A percentile compares a stretch with the other conserved stretches of the same genome.
Conservation (phyloP, 352 stramenopile genomes). For the Pythium brassicae region DNA sequence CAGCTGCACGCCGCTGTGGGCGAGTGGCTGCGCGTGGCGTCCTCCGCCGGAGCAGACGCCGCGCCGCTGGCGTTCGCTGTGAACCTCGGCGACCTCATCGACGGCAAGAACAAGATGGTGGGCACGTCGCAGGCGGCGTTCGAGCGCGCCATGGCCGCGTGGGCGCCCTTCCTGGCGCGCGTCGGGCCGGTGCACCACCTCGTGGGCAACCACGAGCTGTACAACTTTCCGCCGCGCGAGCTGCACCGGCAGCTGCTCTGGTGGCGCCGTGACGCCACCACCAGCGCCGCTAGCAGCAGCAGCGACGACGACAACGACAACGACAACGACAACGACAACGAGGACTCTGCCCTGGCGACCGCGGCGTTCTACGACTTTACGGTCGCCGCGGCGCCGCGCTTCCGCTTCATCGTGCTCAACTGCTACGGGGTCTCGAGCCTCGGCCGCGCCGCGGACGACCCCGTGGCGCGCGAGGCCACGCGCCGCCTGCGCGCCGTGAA, state of each 20-base stretch:
- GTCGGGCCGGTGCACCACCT: constrained; percentile 70
- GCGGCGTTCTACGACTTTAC: constrained; percentile 69
- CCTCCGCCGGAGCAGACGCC: constrained; percentile 1
- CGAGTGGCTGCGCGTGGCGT: constrained; percentile 46
- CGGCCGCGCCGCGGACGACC: constrained; percentile 37
- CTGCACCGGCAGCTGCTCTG: constrained; percentile 47
- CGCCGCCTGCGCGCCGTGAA: constrained; percentile 42
- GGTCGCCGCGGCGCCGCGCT: constrained; percentile 27
- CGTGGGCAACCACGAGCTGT: constrained; percentile 84
- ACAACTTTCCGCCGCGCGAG: constrained; percentile 55
- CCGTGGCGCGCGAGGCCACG: constrained; percentile 36
- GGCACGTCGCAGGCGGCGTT: constrained; percentile 43
- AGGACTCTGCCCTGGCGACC: not conserved
- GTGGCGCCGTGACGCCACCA: constrained; percentile 11
- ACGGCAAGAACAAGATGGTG: constrained; percentile 64
- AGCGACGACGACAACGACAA: too few species aligned
- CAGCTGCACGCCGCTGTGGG: constrained; percentile 37
- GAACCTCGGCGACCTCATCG: constrained; percentile 78
- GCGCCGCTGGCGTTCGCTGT: constrained; percentile 51
- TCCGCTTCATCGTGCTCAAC: constrained; percentile 70
- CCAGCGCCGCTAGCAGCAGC: not conserved
- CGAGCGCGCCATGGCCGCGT: constrained; percentile 32
- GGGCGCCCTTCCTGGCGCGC: constrained; percentile 29
- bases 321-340: too few species aligned
- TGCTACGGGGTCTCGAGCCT: constrained; percentile 65